A percentile compares a stretch with the other conserved stretches of the same genome.
These are phyloP conservation scores for Phytopythium oedochilum DNA, from an alignment of 352 stramenopile genomes.

Conservation along the genomic window DNA sequence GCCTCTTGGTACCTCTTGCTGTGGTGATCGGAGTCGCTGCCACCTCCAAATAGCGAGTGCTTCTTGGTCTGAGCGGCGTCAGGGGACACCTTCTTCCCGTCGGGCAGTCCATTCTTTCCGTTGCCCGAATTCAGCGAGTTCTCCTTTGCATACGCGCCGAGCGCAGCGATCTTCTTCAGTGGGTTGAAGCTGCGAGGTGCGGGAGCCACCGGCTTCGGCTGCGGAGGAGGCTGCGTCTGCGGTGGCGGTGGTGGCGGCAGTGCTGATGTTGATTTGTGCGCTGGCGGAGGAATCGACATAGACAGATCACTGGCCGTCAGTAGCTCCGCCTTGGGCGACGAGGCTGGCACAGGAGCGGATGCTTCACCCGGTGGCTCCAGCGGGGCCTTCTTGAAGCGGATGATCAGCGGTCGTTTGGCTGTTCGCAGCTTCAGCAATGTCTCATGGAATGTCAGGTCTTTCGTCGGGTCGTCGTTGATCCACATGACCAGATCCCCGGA, in stretches of 20 bases:
- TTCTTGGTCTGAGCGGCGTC: conserved; percentile 5
- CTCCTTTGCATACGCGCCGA: conserved; percentile 40
- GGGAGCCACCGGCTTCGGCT: conserved; percentile 12
- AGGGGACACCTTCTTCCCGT: conserved; percentile 7
- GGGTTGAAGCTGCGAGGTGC: conserved; percentile 45
- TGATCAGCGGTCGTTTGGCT: conserved; percentile 74
- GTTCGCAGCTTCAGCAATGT: conserved; percentile 79
- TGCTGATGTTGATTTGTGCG: conserved; percentile 1
- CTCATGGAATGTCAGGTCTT: conserved; percentile 76
- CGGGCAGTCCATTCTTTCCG: conserved; percentile 14
- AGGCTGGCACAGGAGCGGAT: conserved; percentile 14
- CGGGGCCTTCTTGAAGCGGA: conserved; percentile 77
- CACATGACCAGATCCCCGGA: conserved; percentile 66
- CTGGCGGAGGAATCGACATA: conserved; percentile 5
- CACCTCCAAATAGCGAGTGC: conserved; percentile 3
- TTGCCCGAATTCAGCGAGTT: conserved; percentile 25
- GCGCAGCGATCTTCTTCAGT: conserved; percentile 55
- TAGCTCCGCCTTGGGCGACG: conserved; percentile 11
- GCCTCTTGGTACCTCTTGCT: conserved; percentile 4
- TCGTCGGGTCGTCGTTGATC: conserved; percentile 82
- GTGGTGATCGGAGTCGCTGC: conserved; percentile 2
- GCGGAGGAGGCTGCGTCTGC: conserved; percentile 8
- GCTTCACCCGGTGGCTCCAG: conserved; percentile 30
- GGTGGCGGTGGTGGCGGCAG: conserved; percentile 4
- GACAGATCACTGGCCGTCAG: conserved; percentile 11